Evolutionary conservation across 1,139 yeast genomes (phyloP).

Genomic region (Geotrichum carabidarum): DNA sequence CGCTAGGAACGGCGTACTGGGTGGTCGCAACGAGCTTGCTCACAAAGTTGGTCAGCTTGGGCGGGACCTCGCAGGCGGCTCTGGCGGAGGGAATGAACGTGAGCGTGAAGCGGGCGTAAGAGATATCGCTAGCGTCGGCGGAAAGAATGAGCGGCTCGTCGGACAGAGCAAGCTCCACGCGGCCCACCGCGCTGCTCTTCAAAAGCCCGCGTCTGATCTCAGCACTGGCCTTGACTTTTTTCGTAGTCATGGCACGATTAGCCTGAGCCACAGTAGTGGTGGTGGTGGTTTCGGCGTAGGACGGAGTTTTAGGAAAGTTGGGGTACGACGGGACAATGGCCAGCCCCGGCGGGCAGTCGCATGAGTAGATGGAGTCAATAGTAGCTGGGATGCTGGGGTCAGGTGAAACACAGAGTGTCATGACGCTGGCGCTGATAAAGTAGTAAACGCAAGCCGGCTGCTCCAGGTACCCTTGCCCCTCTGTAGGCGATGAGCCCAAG

Average conservation of each 20-base stretch:
- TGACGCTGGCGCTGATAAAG: conserved; percentile 10
- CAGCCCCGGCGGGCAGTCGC: conserved; percentile 1
- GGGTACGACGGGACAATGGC: conserved; percentile 7
- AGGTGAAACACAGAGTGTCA: not conserved
- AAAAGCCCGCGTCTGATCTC: conserved; percentile 1
- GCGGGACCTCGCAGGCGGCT: not conserved
- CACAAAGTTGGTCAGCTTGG: not conserved
- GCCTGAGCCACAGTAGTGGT: too few relatives aligned
- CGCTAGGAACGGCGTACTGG: not conserved
- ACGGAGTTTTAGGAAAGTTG: not conserved
- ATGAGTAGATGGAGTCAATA: not conserved
- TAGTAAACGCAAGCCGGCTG: conserved; percentile 4
- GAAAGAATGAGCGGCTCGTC: not conserved
- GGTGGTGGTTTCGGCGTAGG: not conserved
- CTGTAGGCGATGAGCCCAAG: conserved; percentile 4
- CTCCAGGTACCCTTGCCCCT: not conserved
- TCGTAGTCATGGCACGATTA: not conserved
- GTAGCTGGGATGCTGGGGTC: not conserved
- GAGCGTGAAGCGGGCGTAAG: not conserved
- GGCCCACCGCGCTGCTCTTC: not conserved
- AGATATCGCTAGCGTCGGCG: not conserved
- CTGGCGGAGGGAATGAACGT: not conserved
- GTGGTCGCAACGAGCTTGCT: not conserved
- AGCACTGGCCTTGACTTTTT: not conserved
- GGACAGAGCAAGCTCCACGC: not conserved